Evolutionary conservation across 2,329 filamentous ascomycete genomes (phyloP).

Genomic region (Tolypocladium inflatum): DNA sequence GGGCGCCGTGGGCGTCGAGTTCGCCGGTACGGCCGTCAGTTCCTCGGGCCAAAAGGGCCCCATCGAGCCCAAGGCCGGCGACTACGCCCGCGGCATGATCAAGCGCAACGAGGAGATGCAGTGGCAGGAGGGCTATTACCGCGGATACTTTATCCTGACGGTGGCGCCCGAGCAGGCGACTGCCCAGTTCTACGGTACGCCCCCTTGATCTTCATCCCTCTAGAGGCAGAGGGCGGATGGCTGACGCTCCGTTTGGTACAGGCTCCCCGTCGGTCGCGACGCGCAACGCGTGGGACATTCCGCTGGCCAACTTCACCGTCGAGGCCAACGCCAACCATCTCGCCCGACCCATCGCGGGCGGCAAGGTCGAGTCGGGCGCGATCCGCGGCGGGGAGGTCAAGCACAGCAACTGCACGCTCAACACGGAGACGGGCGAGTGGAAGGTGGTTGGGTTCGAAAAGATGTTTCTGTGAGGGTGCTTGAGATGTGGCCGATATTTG

Average conservation of each 20-base stretch:
- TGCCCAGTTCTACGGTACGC: constrained; percentile 55
- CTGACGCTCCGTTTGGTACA: neutral
- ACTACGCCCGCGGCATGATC: constrained; percentile 33
- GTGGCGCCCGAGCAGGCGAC: constrained; percentile 46
- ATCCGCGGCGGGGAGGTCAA: constrained; percentile 36
- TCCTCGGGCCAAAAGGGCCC: constrained; percentile 50
- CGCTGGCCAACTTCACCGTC: constrained; percentile 62
- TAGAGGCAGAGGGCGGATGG: neutral
- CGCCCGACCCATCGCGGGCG: constrained; percentile 29
- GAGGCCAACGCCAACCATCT: constrained; percentile 50
- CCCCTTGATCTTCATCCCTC: neutral
- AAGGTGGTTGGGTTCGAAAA: constrained; percentile 13
- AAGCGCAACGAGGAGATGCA: constrained; percentile 53
- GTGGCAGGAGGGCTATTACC: constrained; percentile 66
- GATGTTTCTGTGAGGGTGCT: constrained; percentile 14
- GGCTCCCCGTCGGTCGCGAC: constrained; percentile 44
- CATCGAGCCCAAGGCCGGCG: constrained; percentile 41
- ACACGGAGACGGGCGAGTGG: constrained; percentile 15
- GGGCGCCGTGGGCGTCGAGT: constrained; percentile 51
- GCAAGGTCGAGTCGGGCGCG: constrained; percentile 41
- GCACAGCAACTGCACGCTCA: constrained; percentile 42
- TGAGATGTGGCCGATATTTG: too few relatives aligned
- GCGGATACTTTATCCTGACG: constrained; percentile 61
- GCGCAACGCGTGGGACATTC: constrained; percentile 54
- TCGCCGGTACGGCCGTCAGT: constrained; percentile 58